Evolutionary conservation across 352 stramenopile species (phyloP), one percentile per base, ranked within the genome.

Genomic region (Phytophthora ramorum): DNA sequence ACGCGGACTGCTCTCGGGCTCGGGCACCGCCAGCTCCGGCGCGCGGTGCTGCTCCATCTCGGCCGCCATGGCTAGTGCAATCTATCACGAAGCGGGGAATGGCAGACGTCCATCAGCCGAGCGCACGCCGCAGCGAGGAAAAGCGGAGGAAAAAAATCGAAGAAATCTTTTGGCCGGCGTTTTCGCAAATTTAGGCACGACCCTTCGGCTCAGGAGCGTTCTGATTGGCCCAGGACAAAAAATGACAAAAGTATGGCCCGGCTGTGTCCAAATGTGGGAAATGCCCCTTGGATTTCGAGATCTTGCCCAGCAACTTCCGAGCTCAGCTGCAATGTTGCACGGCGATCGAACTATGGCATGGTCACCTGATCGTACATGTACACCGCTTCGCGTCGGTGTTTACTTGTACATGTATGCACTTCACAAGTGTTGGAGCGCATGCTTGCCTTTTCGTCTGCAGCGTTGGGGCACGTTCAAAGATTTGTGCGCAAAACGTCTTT

Each of bases 31-130:
- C 43, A 76, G 30, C 30, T 76, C 69, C n/a, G 69, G 69, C 5
- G 55, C 58, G 45, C 69, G 44, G 0, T 76, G 69, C 49, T 76
- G 69, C 69, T 77, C 64, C 65, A 68, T 77, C 49, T 74, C 54
- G 48, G 44, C 37, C 37, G 58, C 55, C 65, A 77, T 69, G 22
- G 26, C 37, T 53, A 16, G 8, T 28, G 16, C 9, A 32, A 43
- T 46, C 57, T 60, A 48, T 22, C 38, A 28, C 34, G 30, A 30
- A 64, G 68, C 57, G 47, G 26, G 45, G 67, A 71, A 74, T 75
- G 70, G 65, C 60, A 60, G 34, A 62, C 52, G 57, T 69, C 61
- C 66, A 78, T 69, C 50, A 51, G 59, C 26, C 13, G 17, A 14
- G n/a, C 8, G 0, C 3, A 38, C 20, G 34, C n/a, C 20, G 40